These are phyloP conservation scores for Zalaria obscura DNA, from an alignment of 2,329 filamentous ascomycete genomes.

Conservation along the genomic window DNA sequence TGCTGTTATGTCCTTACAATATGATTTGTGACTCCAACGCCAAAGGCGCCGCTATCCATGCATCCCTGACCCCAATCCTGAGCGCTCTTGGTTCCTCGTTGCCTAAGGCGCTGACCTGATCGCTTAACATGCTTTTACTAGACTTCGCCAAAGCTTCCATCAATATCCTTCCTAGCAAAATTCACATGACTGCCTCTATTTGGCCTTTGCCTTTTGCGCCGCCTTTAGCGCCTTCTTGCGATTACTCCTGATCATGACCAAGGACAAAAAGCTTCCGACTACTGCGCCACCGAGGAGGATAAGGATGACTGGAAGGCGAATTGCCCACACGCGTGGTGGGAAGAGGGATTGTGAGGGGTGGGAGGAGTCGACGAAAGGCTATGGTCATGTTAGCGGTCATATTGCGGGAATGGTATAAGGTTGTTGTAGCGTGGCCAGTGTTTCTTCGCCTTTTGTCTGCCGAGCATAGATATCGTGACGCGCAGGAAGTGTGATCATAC, in stretches of 20 bases:
- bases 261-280: constrained; percentile 85
- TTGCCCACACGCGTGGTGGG: constrained; percentile 94
- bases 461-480: constrained; percentile 94
- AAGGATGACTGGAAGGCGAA: constrained; percentile 94
- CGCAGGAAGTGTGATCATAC: constrained; percentile 60
- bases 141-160: too few species aligned
- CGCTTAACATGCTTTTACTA: background rate
- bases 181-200: constrained; percentile 15
- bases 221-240: constrained; percentile 93
- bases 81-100: too few species aligned
- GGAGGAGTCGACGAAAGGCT: constrained; percentile 95
- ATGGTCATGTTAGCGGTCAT: background rate
- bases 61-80: too few species aligned
- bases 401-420: constrained; percentile 1
- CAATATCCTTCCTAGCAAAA: background rate
- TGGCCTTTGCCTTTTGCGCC: constrained; percentile 74
- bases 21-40: too few species aligned
- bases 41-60: too few species aligned
- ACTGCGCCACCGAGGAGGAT: constrained; percentile 84
- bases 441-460: constrained; percentile 60
- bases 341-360: constrained; percentile 92
- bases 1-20: too few species aligned
- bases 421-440: background rate
- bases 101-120: background rate
- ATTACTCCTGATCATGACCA: constrained; percentile 99